Evolutionary conservation across 2,329 filamentous ascomycete species (phyloP).

Genomic region (Botryotinia convoluta): DNA sequence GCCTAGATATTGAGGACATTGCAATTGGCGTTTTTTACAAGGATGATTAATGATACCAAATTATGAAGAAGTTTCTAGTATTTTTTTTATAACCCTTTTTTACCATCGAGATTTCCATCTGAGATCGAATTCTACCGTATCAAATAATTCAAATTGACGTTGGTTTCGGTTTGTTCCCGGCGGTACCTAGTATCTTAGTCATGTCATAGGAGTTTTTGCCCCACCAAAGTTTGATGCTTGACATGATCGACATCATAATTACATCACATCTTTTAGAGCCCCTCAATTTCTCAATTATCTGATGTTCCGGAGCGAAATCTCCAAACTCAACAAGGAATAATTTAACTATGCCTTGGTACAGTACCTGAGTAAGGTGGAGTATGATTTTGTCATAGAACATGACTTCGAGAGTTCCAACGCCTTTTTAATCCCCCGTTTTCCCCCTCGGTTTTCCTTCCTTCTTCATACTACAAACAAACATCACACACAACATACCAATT

Average conservation of each 20-base stretch:
- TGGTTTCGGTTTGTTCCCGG: conserved; percentile 6
- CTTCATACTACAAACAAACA: conserved; percentile 11
- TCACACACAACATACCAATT: background rate
- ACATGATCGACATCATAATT: conserved; percentile 13
- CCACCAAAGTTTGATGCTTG: conserved; percentile 6
- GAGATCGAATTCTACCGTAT: background rate
- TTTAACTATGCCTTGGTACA: conserved; percentile 1
- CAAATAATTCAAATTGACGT: background rate
- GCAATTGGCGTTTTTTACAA: conserved; percentile 26
- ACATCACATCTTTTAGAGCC: conserved; percentile 5
- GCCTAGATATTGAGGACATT: conserved; percentile 4
- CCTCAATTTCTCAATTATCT: conserved; percentile 9
- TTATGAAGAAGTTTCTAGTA: conserved; percentile 15
- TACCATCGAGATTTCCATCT: background rate
- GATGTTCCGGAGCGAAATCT: conserved; percentile 9
- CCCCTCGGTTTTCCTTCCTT: background rate
- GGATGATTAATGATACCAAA: conserved; percentile 37
- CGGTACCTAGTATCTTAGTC: background rate
- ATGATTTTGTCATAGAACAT: conserved; percentile 16
- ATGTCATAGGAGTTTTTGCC: background rate
- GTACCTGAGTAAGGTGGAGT: conserved; percentile 8
- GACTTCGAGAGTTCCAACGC: background rate
- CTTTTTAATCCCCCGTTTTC: conserved; percentile 3
- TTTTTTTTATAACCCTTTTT: background rate
- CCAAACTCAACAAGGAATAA: background rate